Evolutionary conservation across 2,329 filamentous ascomycete species (phyloP), one percentile per base, ranked within the genome.

Genomic region (Cladorrhinum sp.): DNA sequence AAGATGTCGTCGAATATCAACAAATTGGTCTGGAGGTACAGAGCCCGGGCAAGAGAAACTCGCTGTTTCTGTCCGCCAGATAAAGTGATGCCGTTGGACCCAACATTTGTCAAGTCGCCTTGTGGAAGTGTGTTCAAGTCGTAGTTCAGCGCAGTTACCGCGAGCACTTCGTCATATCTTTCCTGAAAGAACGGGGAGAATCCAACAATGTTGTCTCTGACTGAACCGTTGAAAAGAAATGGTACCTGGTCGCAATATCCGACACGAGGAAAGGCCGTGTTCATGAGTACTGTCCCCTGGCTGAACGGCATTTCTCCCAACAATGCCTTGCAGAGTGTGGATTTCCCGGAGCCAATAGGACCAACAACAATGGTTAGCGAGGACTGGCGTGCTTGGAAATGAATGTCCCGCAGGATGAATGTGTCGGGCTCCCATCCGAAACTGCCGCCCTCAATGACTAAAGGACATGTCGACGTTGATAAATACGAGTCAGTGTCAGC

Each of bases 341-440:
- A 78, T 62, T 81, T 81, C 0, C 79, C 79, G 1, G 74, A 76
- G 0, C 74, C 79, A 3, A 80, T 69, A 1, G 78, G 77, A 0
- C 78, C 78, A 9, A 78, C 67, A 0, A 81, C 64, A 3, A 80
- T 70, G 8, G 71, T 76, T 57, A 7, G 12, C 50, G 7, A 48
- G 23, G n/a, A 62, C 0, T 60, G 57, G 2, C 65, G 63, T 2
- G 79, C 59, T 0, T 62, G 64, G 2, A 80, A 66, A 16, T 72
- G 64, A 20, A 80, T 64, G 7, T 72, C 54, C 10, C 57, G 61
- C 18, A 70, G 54, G 5, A 3, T 50, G 9, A 48, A 20, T 13
- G 61, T 58, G 12, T 48, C 56, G 0, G 32, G 5, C 5, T 64
- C 50, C 61, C 63, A 65, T 10, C 60, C 66, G 27, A 64, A 65